These are phyloP conservation scores for Phialocephala subalpina DNA, from an alignment of 2,329 filamentous ascomycete species.

Conservation along the genomic window DNA sequence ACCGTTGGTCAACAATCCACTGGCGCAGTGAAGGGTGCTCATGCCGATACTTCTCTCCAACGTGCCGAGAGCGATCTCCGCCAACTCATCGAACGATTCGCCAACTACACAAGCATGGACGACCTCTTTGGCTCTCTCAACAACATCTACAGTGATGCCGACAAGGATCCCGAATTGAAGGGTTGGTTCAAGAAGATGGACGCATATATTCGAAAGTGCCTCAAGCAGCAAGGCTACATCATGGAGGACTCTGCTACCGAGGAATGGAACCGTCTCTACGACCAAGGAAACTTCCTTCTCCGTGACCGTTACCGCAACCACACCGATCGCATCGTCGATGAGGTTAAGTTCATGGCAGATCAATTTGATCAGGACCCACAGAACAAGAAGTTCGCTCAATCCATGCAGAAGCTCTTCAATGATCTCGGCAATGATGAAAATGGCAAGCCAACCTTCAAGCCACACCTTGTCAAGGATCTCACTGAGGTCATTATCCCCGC, in stretches of 20 bases:
- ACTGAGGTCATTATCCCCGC: slow-evolving; percentile 85
- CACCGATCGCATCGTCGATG: slow-evolving; percentile 86
- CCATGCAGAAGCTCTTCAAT: slow-evolving; percentile 84
- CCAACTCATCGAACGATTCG: slow-evolving; percentile 86
- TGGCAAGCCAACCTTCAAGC: slow-evolving; percentile 91
- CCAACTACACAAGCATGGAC: slow-evolving; percentile 89
- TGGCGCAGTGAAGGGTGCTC: slow-evolving; percentile 76
- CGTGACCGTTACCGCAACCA: slow-evolving; percentile 88
- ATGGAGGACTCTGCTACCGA: slow-evolving; percentile 80
- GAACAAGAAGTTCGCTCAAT: slow-evolving; percentile 81
- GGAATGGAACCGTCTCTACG: slow-evolving; percentile 86
- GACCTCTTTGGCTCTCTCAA: slow-evolving; percentile 87
- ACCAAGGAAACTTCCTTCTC: slow-evolving; percentile 85
- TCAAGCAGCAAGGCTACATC: slow-evolving; percentile 91
- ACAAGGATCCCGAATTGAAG: slow-evolving; percentile 85
- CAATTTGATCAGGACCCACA: slow-evolving; percentile 90
- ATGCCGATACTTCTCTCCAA: slow-evolving; percentile 68
- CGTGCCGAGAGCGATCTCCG: slow-evolving; percentile 78
- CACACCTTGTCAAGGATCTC: slow-evolving; percentile 88
- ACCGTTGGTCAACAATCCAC: slow-evolving; percentile 68
- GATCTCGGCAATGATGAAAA: slow-evolving; percentile 89
- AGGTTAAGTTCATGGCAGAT: slow-evolving; percentile 86
- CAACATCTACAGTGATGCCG: slow-evolving; percentile 85
- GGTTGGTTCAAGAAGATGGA: slow-evolving; percentile 87
- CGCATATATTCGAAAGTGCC: slow-evolving; percentile 79